phyloP scores from a whole-genome alignment of 805 yeast genomes.

The Starmerella stellata region DNA sequence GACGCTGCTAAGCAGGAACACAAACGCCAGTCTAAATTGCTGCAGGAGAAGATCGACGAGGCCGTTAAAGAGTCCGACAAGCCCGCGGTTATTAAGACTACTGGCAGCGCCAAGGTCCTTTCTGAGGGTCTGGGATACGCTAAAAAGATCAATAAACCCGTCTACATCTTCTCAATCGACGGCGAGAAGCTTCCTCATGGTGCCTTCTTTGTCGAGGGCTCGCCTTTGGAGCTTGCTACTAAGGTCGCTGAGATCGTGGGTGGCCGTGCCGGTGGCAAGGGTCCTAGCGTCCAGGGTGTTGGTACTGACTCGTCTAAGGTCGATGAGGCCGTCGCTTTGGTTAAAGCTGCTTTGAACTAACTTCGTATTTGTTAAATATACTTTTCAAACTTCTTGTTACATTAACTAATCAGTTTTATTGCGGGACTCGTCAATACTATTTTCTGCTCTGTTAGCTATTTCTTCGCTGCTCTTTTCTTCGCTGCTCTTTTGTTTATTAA shows the following conservation, averaged over 20 bases:
- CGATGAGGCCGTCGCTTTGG: conserved; percentile 53
- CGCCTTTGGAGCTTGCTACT: conserved; percentile 58
- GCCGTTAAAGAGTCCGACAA: conserved; percentile 34
- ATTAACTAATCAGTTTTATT: too few species aligned
- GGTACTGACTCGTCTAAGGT: conserved; percentile 65
- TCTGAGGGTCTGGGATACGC: conserved; percentile 78
- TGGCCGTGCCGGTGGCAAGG: conserved; percentile 98
- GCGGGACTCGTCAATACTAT: too few species aligned
- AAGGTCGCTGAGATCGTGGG: conserved; percentile 61
- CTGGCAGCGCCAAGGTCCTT: conserved; percentile 71
- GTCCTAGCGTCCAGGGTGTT: conserved; percentile 90
- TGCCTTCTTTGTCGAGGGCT: conserved; percentile 65
- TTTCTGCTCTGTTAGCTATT: too few species aligned
- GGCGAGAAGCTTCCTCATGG: conserved; percentile 81
- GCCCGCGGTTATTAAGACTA: conserved; percentile 47
- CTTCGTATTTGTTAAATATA: too few species aligned
- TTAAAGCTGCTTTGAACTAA: too few species aligned
- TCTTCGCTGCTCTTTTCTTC: too few species aligned
- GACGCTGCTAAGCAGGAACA: conserved; percentile 77
- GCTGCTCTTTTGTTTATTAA: too few species aligned
- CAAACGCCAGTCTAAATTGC: conserved; percentile 70
- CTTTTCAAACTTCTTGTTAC: too few species aligned
- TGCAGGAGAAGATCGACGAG: conserved; percentile 65
- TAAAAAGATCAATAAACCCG: conserved; percentile 17
- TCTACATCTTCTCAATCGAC: conserved; percentile 31